Percentiles rank a stretch among this genome's conserved stretches.
Evolutionary conservation across 2,329 filamentous ascomycete genomes (phyloP).

Genomic region (Parascedosporium putredinis): DNA sequence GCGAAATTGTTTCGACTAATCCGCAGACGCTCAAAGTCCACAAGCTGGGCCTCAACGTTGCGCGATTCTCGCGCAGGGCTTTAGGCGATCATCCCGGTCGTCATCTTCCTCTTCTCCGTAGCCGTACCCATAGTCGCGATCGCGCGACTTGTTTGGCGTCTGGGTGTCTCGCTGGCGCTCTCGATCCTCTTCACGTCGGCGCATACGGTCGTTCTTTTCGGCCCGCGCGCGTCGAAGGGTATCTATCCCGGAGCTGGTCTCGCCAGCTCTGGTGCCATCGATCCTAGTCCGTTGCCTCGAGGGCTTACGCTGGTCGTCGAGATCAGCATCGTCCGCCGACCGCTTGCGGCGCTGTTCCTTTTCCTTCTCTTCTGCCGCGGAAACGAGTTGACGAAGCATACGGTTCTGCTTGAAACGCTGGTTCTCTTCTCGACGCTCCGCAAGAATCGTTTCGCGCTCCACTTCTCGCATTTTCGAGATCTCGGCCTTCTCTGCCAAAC

Average conservation of each 20-base stretch:
- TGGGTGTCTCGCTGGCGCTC: constrained; percentile 37
- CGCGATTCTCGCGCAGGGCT: constrained; percentile 48
- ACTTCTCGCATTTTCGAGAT: constrained; percentile 86
- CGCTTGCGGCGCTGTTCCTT: constrained; percentile 58
- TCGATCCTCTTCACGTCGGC: constrained; percentile 50
- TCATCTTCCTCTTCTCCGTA: constrained; percentile 65
- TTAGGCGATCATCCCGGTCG: constrained; percentile 63
- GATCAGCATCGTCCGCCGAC: constrained; percentile 67
- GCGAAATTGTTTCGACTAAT: constrained; percentile 80
- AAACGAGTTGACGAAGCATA: constrained; percentile 68
- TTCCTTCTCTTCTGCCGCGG: constrained; percentile 52
- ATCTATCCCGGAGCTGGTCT: constrained; percentile 50
- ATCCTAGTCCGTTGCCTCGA: constrained; percentile 54
- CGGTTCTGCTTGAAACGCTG: constrained; percentile 74
- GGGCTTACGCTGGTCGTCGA: constrained; percentile 61
- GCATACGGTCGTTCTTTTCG: constrained; percentile 54
- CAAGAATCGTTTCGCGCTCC: constrained; percentile 80
- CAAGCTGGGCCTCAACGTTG: constrained; percentile 51
- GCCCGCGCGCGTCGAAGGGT: constrained; percentile 49
- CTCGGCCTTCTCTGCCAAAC: constrained; percentile 60
- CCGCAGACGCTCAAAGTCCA: constrained; percentile 75
- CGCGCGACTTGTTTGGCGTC: constrained; percentile 20
- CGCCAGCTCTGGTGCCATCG: constrained; percentile 12
- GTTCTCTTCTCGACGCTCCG: constrained; percentile 74
- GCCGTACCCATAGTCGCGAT: constrained; percentile 43